Base-by-base conservation (phyloP, 176 grass and related monocot genomes). In the Rhynchospora tenuis region DNA sequence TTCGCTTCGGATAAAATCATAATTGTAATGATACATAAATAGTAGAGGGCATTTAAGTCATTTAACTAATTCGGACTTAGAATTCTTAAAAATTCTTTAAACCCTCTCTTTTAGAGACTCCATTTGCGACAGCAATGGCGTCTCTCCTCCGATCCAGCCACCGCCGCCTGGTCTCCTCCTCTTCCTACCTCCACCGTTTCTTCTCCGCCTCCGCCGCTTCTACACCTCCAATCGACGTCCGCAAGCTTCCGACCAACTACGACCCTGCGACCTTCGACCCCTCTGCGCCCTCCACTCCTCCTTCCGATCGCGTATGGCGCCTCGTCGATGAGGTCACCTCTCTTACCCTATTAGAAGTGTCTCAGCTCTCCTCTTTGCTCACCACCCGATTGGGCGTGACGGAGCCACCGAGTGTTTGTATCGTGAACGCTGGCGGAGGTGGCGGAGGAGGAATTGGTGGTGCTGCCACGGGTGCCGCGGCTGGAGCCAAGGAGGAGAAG, bases 241-340 rank as follows among this genome's bases (percentile, higher is more conserved):
- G 92, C 64, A 90, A 93, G 88, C 89, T 98, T 10, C 95, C 95
- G 16, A 86, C 91, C 3, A 85, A 90, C 83, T 93, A 94, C 48
- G 90, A 94, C 42, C 87, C 88, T 9, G 81, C 91, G 64, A 92
- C 88, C 15, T 97, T 92, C 64, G 90, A 97, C 63, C 84, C 89
- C 13, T 86, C 91, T 7, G 65, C 84, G 0, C 86, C 92, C 0
- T 92, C 86, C 29, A 80, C 87, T 16, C 84, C 91, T 0, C 95
- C 95, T 10, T 90, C 92, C 10, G 91, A 98, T 50, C 89, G 91
- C n/a, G 95, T 98, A 16, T 98, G 95, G 92, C 90, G 95, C 64
- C 95, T 98, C 57, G 95, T 95, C 82, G 95, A 98, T 14, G 92
- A 98, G 50, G 86, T 95, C 65, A 86, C 91, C 45, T 84, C 91